Percentiles rank a stretch among this genome's conserved stretches.
Evolutionary conservation across 257 asterid species (phyloP).

Genomic region (Cordia subcordata): DNA sequence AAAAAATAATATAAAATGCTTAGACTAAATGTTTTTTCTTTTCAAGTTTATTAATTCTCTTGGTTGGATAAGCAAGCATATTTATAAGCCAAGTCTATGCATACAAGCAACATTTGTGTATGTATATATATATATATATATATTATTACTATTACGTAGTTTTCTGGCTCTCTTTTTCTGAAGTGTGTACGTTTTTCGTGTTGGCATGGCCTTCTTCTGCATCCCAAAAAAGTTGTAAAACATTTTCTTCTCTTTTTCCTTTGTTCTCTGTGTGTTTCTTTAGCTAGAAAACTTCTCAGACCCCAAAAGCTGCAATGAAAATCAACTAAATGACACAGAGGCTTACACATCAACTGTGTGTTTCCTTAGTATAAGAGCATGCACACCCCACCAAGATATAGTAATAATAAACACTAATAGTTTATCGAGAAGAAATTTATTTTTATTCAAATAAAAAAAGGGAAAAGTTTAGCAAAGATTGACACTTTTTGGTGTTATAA

Average conservation of each 20-base stretch:
- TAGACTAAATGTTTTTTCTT: too few species aligned
- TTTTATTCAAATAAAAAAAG: too few species aligned
- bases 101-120: neutral
- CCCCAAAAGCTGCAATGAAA: conserved; percentile 2
- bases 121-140: too few species aligned
- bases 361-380: neutral
- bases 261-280: neutral
- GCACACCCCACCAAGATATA: neutral
- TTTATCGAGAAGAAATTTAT: too few species aligned
- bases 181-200: conserved; percentile 42
- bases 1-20: too few species aligned
- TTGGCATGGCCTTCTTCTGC: conserved; percentile 32
- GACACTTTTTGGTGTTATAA: neutral
- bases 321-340: neutral
- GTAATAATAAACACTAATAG: neutral
- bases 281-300: neutral
- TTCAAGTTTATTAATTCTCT: neutral
- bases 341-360: neutral
- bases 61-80: neutral
- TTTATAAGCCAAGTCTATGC: too few species aligned
- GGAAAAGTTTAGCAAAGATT: neutral
- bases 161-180: conserved; percentile 20
- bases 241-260: conserved; percentile 20
- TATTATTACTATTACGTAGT: too few species aligned
- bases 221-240: conserved; percentile 12